A percentile compares a stretch with the other conserved stretches of the same genome.
Conservation (phyloP, 1,284 basidiomycete species). For the Mycena citricolor region DNA sequence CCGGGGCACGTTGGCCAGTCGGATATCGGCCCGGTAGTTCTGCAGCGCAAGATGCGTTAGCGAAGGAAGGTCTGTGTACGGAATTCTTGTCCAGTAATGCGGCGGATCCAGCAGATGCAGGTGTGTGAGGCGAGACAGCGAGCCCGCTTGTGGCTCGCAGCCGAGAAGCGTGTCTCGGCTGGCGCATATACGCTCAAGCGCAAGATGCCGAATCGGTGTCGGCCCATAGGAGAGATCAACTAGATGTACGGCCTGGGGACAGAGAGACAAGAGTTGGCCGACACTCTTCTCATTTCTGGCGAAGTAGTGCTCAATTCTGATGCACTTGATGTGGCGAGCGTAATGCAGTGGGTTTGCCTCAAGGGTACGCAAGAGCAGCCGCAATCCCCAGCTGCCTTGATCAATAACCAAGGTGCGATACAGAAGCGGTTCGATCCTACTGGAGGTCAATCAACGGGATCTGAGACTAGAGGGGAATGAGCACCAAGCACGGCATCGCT, state of each 20-base stretch:
- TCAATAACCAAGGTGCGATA: slow-evolving; percentile 16
- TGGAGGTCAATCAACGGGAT: not conserved
- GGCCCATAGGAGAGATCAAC: slow-evolving; percentile 18
- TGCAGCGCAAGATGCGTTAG: slow-evolving; percentile 18
- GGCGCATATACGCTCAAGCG: slow-evolving; percentile 13
- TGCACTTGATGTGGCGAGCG: slow-evolving; percentile 4
- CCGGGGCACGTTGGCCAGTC: slow-evolving; percentile 4
- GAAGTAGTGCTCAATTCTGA: slow-evolving; percentile 19
- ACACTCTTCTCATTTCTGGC: slow-evolving; percentile 11
- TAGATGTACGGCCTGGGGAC: slow-evolving; percentile 12
- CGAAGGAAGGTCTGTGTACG: slow-evolving; percentile 8
- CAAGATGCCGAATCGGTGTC: slow-evolving; percentile 8
- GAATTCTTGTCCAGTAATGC: slow-evolving; percentile 10
- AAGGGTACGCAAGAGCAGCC: slow-evolving; percentile 13
- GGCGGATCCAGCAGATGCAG: slow-evolving; percentile 19
- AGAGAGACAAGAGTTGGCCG: slow-evolving; percentile 7
- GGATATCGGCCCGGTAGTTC: slow-evolving; percentile 12
- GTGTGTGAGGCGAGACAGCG: slow-evolving; percentile 13
- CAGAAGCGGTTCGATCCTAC: slow-evolving; percentile 19
- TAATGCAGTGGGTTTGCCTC: slow-evolving; percentile 5
- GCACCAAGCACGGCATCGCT: slow-evolving; percentile 16
- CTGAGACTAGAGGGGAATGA: not conserved
- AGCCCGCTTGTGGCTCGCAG: not conserved
- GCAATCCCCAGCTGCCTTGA: slow-evolving; percentile 18
- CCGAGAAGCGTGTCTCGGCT: slow-evolving; percentile 12